Evolutionary conservation across 1,139 yeast species (phyloP).

Genomic region (Yamadazyma dushanensis): DNA sequence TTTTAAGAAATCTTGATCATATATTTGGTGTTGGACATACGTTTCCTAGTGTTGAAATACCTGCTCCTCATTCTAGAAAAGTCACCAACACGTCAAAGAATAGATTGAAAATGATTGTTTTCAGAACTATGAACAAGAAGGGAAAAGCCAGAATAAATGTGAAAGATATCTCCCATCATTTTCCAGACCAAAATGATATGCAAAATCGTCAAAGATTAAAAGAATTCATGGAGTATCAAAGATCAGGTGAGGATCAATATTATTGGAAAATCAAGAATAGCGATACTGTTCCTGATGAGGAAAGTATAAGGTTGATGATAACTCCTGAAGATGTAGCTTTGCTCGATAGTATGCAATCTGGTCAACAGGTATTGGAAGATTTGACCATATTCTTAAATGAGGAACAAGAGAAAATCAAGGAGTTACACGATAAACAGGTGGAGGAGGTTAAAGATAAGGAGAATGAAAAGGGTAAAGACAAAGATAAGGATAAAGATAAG

Average conservation of each 20-base stretch:
- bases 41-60: slow-evolving; percentile 90
- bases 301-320: slow-evolving; percentile 79
- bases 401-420: slow-evolving; percentile 29
- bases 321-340: slow-evolving; percentile 90
- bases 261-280: slow-evolving; percentile 86
- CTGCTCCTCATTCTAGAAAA: slow-evolving; percentile 96
- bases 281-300: slow-evolving; percentile 69
- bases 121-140: slow-evolving; percentile 76
- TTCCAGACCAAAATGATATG: slow-evolving; percentile 97
- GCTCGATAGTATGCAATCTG: slow-evolving; percentile 90
- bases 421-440: slow-evolving; percentile 17
- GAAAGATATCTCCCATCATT: slow-evolving; percentile 85
- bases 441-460: slow-evolving; percentile 23
- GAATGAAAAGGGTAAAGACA: too few relatives aligned
- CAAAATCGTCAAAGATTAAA: slow-evolving; percentile 93
- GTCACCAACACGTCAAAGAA: slow-evolving; percentile 93
- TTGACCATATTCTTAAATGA: slow-evolving; percentile 18
- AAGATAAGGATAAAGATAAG: slow-evolving; percentile 23
- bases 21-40: slow-evolving; percentile 89
- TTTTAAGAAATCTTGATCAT: slow-evolving; percentile 65
- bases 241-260: slow-evolving; percentile 94
- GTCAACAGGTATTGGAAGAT: slow-evolving; percentile 82
- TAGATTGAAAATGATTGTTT: slow-evolving; percentile 90
- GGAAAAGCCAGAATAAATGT: slow-evolving; percentile 78
- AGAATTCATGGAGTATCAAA: slow-evolving; percentile 97